Percentiles rank a stretch among this genome's conserved stretches.
Evolutionary conservation across 805 yeast species (phyloP).

Genomic region (Cyberlindnera misumaiensis): DNA sequence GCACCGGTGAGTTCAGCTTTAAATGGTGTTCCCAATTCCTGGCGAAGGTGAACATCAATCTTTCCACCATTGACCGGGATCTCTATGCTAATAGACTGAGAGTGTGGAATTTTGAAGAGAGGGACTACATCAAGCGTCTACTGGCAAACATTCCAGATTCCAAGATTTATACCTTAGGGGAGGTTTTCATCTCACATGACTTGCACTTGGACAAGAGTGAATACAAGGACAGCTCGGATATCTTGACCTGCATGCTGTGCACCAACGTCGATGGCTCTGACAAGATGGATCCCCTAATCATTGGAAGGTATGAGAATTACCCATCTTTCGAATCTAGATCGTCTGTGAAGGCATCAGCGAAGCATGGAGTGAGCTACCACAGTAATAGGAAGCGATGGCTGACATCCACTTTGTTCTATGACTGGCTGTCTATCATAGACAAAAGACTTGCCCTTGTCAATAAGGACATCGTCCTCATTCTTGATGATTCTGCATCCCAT

Average conservation of each 20-base stretch:
- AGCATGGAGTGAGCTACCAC: constrained; percentile 47
- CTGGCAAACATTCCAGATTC: constrained; percentile 40
- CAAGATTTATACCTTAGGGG: constrained; percentile 55
- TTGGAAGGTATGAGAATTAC: constrained; percentile 49
- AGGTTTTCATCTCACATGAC: constrained; percentile 51
- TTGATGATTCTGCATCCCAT: constrained; percentile 60
- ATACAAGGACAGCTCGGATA: constrained; percentile 33
- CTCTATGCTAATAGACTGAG: constrained; percentile 37
- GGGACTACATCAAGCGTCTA: constrained; percentile 38
- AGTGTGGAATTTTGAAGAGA: constrained; percentile 57
- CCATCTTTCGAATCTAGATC: constrained; percentile 33
- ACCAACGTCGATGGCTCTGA: constrained; percentile 59
- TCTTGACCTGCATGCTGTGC: constrained; percentile 53
- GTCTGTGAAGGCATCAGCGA: constrained; percentile 40
- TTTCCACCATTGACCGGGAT: constrained; percentile 40
- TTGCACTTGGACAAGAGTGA: constrained; percentile 54
- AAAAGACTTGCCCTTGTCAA: constrained; percentile 43
- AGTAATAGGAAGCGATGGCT: constrained; percentile 58
- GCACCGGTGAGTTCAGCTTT: constrained; percentile 57
- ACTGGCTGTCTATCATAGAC: constrained; percentile 54
- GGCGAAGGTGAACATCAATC: constrained; percentile 43
- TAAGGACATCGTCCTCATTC: constrained; percentile 46
- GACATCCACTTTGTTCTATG: constrained; percentile 55
- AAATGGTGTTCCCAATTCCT: constrained; percentile 47
- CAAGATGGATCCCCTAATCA: constrained; percentile 51